Evolutionary conservation across 1,284 basidiomycete species (phyloP).

Genomic region (Sutorius eximius): DNA sequence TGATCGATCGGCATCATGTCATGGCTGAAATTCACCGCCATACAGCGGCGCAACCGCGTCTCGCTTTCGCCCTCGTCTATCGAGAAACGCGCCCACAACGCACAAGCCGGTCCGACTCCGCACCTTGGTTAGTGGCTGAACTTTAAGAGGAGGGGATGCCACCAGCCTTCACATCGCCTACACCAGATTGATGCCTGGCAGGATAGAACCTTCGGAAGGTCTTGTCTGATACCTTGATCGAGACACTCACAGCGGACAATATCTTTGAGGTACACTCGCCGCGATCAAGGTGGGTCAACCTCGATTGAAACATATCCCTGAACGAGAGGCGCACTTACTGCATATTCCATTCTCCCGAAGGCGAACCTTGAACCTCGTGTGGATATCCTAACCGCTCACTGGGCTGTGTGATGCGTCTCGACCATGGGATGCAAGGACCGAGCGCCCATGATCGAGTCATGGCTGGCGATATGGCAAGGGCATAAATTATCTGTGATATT

Average conservation of each 20-base stretch:
- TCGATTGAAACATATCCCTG: constrained; percentile 2
- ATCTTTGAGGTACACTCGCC: not conserved
- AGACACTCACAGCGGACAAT: no score
- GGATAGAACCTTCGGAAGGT: not conserved
- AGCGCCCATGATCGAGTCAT: constrained; percentile 14
- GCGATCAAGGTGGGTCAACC: constrained; percentile 8
- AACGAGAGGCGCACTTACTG: not conserved
- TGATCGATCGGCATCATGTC: not conserved
- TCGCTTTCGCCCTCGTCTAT: not conserved
- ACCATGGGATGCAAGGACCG: not conserved
- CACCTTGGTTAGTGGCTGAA: not conserved
- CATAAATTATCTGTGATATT: not conserved
- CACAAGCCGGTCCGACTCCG: not conserved
- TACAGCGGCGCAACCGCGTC: not conserved
- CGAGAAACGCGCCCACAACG: constrained; percentile 2
- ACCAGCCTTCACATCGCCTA: not conserved
- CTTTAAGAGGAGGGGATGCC: not conserved
- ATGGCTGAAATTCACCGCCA: not conserved
- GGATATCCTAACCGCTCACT: not conserved
- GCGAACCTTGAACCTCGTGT: constrained; percentile 15
- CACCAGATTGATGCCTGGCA: not conserved
- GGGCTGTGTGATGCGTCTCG: not conserved
- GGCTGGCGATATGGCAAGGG: not conserved
- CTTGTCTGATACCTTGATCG: no score
- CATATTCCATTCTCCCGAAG: not conserved